Evolutionary conservation across 139 green algal genomes (phyloP), one percentile per base, ranked within the genome.

Genomic region (Nannochloris sp.): DNA sequence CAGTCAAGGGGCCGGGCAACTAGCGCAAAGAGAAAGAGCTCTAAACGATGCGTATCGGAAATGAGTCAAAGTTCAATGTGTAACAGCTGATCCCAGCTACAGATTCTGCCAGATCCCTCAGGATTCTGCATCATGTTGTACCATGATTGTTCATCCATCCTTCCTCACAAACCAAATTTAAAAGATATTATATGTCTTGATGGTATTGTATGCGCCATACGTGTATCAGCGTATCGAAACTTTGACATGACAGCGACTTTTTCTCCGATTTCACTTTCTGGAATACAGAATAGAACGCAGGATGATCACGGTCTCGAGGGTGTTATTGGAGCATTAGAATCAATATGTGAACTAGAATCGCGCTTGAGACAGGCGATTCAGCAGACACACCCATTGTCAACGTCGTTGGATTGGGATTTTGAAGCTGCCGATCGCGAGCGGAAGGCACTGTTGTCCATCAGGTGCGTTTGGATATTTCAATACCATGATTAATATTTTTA

Each of bases 331-430:
- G 77, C 77, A 6, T 49, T 84, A 48, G 75, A 74, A n/a, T 25
- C 50, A 3, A 74, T 68, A 2, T 78, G 71, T 62, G 60, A 65
- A 23, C 56, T 84, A 44, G 77, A 84, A 63, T 57, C 67, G 31
- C 58, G 56, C 23, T 54, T 84, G 23, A 66, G 77, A 29, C 75
- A 83, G 54, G 75, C 77, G 12, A 78, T 84, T 29, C 77, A 84
- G 62, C 62, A 75, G 40, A 84, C 65, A 3, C 70, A 83, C 51
- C 70, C 64, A 9, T 59, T 83, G 21, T 80, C 70, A 56, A 83
- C 67, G 24, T 74, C 64, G 8, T 67, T 83, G 16, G 77, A 78
- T 37, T 73, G 60, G 57, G 71, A 80, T 44, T 62, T 74, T 37
- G 27, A 51, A 15, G 55, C 67, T 11, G 77, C 67, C 2, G 77